Evolutionary conservation across 306 rosid species (phyloP).

Genomic region (Alnus rubra): DNA sequence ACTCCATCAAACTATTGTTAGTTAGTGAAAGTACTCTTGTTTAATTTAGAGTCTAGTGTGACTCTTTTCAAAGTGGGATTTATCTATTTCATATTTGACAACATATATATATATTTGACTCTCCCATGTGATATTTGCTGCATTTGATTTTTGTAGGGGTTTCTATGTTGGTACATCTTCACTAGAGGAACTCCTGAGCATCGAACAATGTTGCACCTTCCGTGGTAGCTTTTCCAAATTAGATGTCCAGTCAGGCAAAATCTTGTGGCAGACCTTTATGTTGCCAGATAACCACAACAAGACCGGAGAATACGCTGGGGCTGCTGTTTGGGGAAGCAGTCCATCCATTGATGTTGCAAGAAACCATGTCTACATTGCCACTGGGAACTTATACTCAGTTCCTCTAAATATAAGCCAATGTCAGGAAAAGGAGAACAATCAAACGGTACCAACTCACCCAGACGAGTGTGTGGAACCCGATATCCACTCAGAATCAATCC

Average conservation of each 20-base stretch:
- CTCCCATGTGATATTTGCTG: too few species aligned
- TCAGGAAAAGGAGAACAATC: conserved; percentile 45
- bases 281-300: conserved; percentile 44
- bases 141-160: conserved; percentile 20
- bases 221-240: conserved; percentile 54
- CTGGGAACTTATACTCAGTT: conserved; percentile 60
- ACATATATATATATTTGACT: too few species aligned
- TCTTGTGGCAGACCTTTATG: conserved; percentile 62
- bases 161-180: conserved; percentile 47
- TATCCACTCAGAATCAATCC: too few species aligned
- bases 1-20: too few species aligned
- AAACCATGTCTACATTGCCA: conserved; percentile 53
- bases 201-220: conserved; percentile 53
- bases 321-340: conserved; percentile 77
- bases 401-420: conserved; percentile 43
- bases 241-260: conserved; percentile 33
- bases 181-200: conserved; percentile 33
- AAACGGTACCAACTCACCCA: conserved; percentile 32
- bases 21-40: too few species aligned
- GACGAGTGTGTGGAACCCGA: conserved; percentile 33
- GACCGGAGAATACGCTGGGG: conserved; percentile 50
- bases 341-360: conserved; percentile 55
- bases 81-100: too few species aligned
- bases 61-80: too few species aligned
- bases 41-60: too few species aligned